phyloP scores from a whole-genome alignment of 2,329 filamentous ascomycete genomes.

The Calonectria honghensis region DNA sequence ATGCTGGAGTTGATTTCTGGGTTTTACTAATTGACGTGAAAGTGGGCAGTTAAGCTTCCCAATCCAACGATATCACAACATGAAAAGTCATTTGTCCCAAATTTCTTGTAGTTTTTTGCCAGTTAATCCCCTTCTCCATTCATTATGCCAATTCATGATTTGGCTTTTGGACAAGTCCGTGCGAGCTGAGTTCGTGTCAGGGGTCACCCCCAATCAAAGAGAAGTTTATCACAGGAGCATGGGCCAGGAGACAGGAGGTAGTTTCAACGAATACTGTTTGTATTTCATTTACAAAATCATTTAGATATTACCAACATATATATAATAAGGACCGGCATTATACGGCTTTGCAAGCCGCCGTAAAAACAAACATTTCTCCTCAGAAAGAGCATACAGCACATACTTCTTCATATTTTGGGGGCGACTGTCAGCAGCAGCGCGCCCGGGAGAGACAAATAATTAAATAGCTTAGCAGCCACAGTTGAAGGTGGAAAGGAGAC shows the following conservation, averaged over 20 bases:
- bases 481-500: conserved; percentile 57
- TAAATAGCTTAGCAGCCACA: conserved; percentile 55
- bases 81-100: not conserved
- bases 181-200: not conserved
- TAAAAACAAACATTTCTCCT: conserved; percentile 21
- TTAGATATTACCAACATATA: conserved; percentile 29
- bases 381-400: conserved; percentile 5
- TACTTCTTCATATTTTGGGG: conserved; percentile 4
- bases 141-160: not conserved
- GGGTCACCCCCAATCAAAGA: too few relatives aligned
- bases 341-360: conserved; percentile 5
- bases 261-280: conserved; percentile 8
- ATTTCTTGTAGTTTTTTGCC: not conserved
- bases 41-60: not conserved
- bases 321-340: conserved; percentile 22
- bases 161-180: not conserved
- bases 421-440: not conserved
- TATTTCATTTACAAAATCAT: conserved; percentile 28
- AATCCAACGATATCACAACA: not conserved
- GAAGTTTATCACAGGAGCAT: not conserved
- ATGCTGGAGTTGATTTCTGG: not conserved
- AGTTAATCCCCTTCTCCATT: too few relatives aligned
- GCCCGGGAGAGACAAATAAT: too few relatives aligned
- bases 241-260: not conserved
- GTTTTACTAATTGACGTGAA: not conserved